These are phyloP conservation scores for Capronia americana DNA, from an alignment of 2,329 filamentous ascomycete genomes.

Conservation along the genomic window DNA sequence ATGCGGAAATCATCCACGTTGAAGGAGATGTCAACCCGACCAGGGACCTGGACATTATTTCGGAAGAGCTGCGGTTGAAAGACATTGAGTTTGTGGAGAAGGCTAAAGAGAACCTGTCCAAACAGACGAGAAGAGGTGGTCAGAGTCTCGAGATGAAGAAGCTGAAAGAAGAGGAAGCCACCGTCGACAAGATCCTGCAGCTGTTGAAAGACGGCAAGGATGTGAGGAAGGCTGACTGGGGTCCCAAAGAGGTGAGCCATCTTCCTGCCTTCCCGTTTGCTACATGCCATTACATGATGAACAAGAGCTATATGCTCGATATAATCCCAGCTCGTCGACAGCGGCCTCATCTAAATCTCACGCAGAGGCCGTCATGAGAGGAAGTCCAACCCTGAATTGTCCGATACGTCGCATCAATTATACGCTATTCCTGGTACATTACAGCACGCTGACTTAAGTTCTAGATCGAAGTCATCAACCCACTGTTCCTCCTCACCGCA, in stretches of 20 bases:
- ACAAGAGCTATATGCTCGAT: slow-evolving; percentile 94
- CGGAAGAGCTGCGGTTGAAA: slow-evolving; percentile 87
- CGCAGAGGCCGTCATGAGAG: slow-evolving; percentile 86
- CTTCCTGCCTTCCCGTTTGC: slow-evolving; percentile 31
- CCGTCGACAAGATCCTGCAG: slow-evolving; percentile 85
- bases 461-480: slow-evolving; percentile 97
- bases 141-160: slow-evolving; percentile 99
- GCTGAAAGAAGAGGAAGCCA: slow-evolving; percentile 90
- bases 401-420: slow-evolving; percentile 8
- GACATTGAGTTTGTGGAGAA: slow-evolving; percentile 99
- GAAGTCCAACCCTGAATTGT: slow-evolving; percentile 72
- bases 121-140: slow-evolving; percentile 92
- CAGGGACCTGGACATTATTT: slow-evolving; percentile 94
- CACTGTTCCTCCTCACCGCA: slow-evolving; percentile 89
- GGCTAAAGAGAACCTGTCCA: slow-evolving; percentile 86
- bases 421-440: slow-evolving; percentile 24
- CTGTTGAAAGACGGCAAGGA: slow-evolving; percentile 89
- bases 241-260: slow-evolving; percentile 77
- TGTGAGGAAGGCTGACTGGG: slow-evolving; percentile 87
- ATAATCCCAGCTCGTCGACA: slow-evolving; percentile 99
- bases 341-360: slow-evolving; percentile 70
- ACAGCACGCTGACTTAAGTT: slow-evolving; percentile 21
- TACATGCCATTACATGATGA: slow-evolving; percentile 73
- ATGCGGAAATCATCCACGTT: slow-evolving; percentile 99
- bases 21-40: slow-evolving; percentile 97